Evolutionary conservation across 805 yeast genomes (phyloP).

Genomic region (Naumovozyma baii): DNA sequence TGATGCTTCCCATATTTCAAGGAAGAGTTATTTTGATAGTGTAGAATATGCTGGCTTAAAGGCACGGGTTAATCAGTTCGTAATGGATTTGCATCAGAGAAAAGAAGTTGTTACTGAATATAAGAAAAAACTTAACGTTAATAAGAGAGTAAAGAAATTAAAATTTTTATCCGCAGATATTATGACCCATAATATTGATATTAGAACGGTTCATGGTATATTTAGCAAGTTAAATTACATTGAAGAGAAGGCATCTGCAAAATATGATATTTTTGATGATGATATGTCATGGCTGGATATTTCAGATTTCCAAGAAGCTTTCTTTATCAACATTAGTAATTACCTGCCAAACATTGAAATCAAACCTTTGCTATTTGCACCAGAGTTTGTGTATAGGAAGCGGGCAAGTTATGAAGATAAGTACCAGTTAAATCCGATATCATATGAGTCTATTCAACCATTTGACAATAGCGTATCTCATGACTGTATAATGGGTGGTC

Average conservation of each 20-base stretch:
- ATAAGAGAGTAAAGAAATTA: constrained; percentile 42
- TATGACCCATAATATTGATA: constrained; percentile 44
- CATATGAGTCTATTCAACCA: constrained; percentile 31
- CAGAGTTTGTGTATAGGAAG: constrained; percentile 59
- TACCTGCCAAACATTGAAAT: constrained; percentile 38
- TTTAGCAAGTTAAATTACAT: constrained; percentile 29
- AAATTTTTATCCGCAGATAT: constrained; percentile 61
- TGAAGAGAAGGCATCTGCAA: constrained; percentile 11
- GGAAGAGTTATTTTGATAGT: constrained; percentile 9
- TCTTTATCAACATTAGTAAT: constrained; percentile 31
- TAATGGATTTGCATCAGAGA: constrained; percentile 59
- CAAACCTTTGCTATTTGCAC: constrained; percentile 55
- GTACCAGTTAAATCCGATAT: constrained; percentile 32
- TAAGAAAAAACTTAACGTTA: constrained; percentile 39
- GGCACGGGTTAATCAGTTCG: constrained; percentile 44
- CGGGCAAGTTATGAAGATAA: constrained; percentile 44
- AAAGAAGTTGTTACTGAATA: constrained; percentile 38
- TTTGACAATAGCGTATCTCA: constrained; percentile 52
- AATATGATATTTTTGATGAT: constrained; percentile 39
- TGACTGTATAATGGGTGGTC: constrained; percentile 40
- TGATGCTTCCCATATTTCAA: constrained; percentile 24
- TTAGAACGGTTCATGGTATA: constrained; percentile 44
- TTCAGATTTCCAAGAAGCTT: constrained; percentile 52
- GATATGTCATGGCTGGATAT: constrained; percentile 55
- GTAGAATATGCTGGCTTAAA: constrained; percentile 63